phyloP scores from a whole-genome alignment of 768 basidiomycete genomes.

The Nidula microcarpa region DNA sequence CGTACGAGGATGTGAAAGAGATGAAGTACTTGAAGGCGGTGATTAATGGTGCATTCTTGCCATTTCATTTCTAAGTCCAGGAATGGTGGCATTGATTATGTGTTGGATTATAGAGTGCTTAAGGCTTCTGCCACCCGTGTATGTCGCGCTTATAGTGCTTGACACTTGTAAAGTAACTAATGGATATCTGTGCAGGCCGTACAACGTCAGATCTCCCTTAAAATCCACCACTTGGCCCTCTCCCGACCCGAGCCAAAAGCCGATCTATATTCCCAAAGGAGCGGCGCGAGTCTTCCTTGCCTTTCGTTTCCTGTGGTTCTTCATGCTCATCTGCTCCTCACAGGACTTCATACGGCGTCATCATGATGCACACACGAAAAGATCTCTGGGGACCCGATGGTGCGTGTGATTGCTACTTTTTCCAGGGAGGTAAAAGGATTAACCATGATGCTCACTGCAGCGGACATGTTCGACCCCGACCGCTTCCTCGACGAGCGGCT shows the following conservation, averaged over 20 bases:
- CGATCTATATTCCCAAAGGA: slow-evolving; percentile 4
- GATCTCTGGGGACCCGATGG: slow-evolving; percentile 47
- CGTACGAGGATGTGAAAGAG: slow-evolving; percentile 35
- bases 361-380: slow-evolving; percentile 38
- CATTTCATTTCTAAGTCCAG: background rate
- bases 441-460: slow-evolving; percentile 11
- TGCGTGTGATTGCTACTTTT: slow-evolving; percentile 5
- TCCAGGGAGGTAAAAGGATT: background rate
- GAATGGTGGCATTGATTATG: background rate
- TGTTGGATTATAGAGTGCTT: slow-evolving; percentile 22
- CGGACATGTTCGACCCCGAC: slow-evolving; percentile 42
- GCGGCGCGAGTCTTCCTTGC: slow-evolving; percentile 1
- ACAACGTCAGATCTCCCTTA: background rate
- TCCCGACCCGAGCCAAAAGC: slow-evolving; percentile 1
- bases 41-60: slow-evolving; percentile 30
- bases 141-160: background rate
- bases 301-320: background rate
- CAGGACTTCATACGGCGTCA: slow-evolving; percentile 29
- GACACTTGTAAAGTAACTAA: background rate
- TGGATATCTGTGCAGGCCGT: no score
- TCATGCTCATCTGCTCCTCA: background rate
- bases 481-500: slow-evolving; percentile 45
- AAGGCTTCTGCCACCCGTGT: slow-evolving; percentile 30
- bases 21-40: slow-evolving; percentile 43
- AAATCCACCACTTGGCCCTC: slow-evolving; percentile 4